Conservation (phyloP, 2,329 filamentous ascomycete genomes). For the Coniochaeta sp. region DNA sequence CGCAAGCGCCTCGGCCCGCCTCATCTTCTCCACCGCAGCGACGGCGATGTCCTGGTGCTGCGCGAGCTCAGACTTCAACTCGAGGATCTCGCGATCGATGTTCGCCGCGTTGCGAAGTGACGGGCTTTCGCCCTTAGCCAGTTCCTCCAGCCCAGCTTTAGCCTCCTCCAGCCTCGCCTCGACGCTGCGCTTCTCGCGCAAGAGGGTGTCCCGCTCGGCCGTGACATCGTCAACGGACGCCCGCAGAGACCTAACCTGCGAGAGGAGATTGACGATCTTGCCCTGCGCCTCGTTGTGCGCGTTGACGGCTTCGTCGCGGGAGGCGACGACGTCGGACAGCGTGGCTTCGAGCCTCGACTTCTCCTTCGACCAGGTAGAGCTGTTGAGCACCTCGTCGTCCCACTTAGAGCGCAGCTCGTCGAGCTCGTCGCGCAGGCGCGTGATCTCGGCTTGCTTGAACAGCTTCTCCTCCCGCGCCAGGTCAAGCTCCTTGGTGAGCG, state of each 20-base stretch:
- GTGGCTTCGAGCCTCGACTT: constrained; percentile 88
- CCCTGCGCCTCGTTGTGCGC: constrained; percentile 93
- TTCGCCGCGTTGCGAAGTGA: constrained; percentile 83
- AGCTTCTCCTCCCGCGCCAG: constrained; percentile 82
- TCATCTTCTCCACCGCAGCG: constrained; percentile 95
- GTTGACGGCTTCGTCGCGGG: constrained; percentile 86
- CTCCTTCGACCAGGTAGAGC: constrained; percentile 97
- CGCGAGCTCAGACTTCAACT: constrained; percentile 80
- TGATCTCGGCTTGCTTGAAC: constrained; percentile 81
- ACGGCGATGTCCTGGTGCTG: constrained; percentile 90
- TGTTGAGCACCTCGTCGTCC: constrained; percentile 97
- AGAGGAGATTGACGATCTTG: constrained; percentile 84
- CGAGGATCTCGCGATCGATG: constrained; percentile 81
- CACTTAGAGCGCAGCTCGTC: constrained; percentile 93
- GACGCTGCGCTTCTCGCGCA: constrained; percentile 84
- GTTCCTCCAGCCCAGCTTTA: constrained; percentile 78
- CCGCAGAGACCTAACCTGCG: constrained; percentile 79
- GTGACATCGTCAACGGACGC: constrained; percentile 79
- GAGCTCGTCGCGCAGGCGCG: constrained; percentile 85
- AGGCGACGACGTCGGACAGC: constrained; percentile 78
- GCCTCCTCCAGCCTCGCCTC: constrained; percentile 82
- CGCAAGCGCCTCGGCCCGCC: constrained; percentile 78
- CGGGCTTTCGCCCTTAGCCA: constrained; percentile 77
- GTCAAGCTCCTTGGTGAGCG: constrained; percentile 85
- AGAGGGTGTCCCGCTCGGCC: constrained; percentile 74